These are phyloP conservation scores for Teratosphaeria gauchensis DNA, from an alignment of 2,329 filamentous ascomycete genomes.

Conservation along the genomic window DNA sequence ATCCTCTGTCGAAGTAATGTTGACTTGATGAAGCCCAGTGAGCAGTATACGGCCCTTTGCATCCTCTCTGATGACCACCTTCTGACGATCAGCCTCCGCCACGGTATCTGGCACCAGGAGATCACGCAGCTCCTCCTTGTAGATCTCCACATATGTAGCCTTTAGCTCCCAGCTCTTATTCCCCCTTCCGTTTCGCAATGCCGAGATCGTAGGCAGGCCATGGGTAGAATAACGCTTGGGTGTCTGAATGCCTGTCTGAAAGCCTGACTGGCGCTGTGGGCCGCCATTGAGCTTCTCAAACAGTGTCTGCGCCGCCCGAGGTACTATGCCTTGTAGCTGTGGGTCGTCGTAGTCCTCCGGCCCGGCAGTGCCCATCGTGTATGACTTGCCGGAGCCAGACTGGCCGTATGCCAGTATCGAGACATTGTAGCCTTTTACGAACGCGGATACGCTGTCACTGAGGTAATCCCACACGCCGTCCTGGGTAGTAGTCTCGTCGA, in stretches of 20 bases:
- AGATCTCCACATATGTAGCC: slow-evolving; percentile 71
- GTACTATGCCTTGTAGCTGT: slow-evolving; percentile 69
- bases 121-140: slow-evolving; percentile 92
- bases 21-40: slow-evolving; percentile 77
- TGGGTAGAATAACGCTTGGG: slow-evolving; percentile 67
- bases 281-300: slow-evolving; percentile 76
- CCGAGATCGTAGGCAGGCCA: slow-evolving; percentile 38
- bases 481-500: slow-evolving; percentile 71
- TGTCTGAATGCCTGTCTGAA: slow-evolving; percentile 60
- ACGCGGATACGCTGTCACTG: slow-evolving; percentile 77
- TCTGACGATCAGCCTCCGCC: slow-evolving; percentile 58
- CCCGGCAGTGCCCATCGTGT: slow-evolving; percentile 95
- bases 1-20: slow-evolving; percentile 86
- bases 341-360: slow-evolving; percentile 49
- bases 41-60: slow-evolving; percentile 88
- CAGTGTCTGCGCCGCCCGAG: slow-evolving; percentile 72
- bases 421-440: slow-evolving; percentile 95
- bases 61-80: slow-evolving; percentile 90
- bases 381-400: slow-evolving; percentile 94
- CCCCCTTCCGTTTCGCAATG: slow-evolving; percentile 26
- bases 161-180: slow-evolving; percentile 85
- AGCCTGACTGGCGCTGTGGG: slow-evolving; percentile 54
- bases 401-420: slow-evolving; percentile 94
- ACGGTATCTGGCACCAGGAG: slow-evolving; percentile 70
- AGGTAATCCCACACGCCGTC: slow-evolving; percentile 93